Percentiles rank a stretch among this genome's conserved stretches.
Conservation (phyloP, 2,329 filamentous ascomycete genomes). For the Nakataea oryzae region DNA sequence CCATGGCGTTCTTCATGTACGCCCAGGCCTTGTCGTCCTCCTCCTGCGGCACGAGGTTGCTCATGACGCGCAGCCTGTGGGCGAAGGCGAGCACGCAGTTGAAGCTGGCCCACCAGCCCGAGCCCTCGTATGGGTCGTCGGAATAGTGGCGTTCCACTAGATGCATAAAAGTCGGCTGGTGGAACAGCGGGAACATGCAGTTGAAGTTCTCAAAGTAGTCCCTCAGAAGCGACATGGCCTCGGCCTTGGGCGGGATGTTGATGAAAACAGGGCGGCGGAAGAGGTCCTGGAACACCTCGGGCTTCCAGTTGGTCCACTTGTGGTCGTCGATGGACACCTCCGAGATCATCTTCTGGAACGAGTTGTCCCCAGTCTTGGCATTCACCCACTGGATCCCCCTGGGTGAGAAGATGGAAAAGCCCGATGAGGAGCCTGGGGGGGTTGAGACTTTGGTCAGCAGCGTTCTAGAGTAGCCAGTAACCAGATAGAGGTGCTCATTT, state of each 20-base stretch:
- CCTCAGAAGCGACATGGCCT: conserved; percentile 76
- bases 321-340: conserved; percentile 86
- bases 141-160: conserved; percentile 92
- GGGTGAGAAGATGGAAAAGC: conserved; percentile 97
- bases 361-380: conserved; percentile 89
- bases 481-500: background rate
- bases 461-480: background rate
- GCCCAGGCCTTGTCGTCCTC: conserved; percentile 94
- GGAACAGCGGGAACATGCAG: conserved; percentile 95
- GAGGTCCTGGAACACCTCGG: conserved; percentile 90
- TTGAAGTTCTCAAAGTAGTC: conserved; percentile 99
- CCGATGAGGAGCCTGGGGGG: conserved; percentile 76
- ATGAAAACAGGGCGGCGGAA: conserved; percentile 80
- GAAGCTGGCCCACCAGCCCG: conserved; percentile 96
- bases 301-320: conserved; percentile 96
- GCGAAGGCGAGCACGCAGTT: conserved; percentile 92
- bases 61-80: conserved; percentile 88
- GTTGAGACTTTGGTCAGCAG: background rate
- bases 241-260: conserved; percentile 72
- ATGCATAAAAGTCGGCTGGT: conserved; percentile 98
- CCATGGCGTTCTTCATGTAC: conserved; percentile 94
- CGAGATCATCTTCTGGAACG: conserved; percentile 90
- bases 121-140: conserved; percentile 82
- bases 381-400: conserved; percentile 99
- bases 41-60: conserved; percentile 78